Base-by-base conservation (phyloP, 179 eudicot species). In the Spergularia azorica region DNA sequence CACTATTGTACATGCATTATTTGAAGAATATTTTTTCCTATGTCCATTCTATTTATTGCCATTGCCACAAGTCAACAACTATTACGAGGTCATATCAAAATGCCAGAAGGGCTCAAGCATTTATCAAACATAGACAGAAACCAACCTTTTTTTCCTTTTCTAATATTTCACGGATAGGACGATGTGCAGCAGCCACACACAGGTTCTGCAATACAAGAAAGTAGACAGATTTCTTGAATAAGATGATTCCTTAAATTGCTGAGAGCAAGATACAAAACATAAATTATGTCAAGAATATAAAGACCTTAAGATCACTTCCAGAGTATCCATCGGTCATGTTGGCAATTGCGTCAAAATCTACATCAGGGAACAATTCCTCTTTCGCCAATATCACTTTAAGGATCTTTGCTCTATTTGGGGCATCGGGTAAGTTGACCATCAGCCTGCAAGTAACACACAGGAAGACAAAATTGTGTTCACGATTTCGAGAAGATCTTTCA, bases 381-480 rank as follows among this genome's bases (percentile, higher is more conserved):
- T 89, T 93, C 15, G 97, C 90, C 79, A 93, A 84, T 77, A 95
- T 88, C 14, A 95, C 97, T 71, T 88, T 82, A 72, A 95, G 78
- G 72, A 95, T 93, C 81, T 88, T 93, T 82, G 87, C 95, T 81
- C 97, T 83, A 74, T 93, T 93, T 36, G 88, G 66, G 13, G 88
- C 89, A 88, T 93, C 98, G 60, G 97, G 98, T 81, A 95, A 79
- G 80, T 91, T 90, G 12, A 95, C 93, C 98, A 93, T 93, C 84
- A 95, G 85, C 82, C 97, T 93, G 90, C 87, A 54, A 32, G 60
- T 13, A 55, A 5, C 43, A 55, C 38, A 70, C 20, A 70, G 56
- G 12, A 55, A 21, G 11, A 54, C 8, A 32, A 15, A 6, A 21
- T 21, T 15, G 14, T 15, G 26, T 10, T 16, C 4, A 6, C 54